phyloP scores from a whole-genome alignment of 306 rosid species.

The Trifolium pratense region DNA sequence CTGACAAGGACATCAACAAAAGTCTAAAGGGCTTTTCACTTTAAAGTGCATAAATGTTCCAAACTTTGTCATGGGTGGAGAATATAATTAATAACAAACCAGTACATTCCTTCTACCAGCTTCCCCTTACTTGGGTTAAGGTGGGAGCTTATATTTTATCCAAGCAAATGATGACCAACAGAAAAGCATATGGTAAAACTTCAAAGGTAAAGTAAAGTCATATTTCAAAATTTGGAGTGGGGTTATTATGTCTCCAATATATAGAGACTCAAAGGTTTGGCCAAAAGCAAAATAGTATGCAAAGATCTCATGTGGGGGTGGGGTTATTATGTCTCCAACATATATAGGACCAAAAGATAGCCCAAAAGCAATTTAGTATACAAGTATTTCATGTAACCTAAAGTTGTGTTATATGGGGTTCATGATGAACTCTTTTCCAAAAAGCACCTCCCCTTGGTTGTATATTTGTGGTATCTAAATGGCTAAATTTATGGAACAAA shows the following conservation, averaged over 20 bases:
- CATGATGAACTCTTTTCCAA: slow-evolving; percentile 47
- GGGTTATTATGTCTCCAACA: slow-evolving; percentile 69
- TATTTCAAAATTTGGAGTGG: slow-evolving; percentile 55
- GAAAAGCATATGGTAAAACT: slow-evolving; percentile 76
- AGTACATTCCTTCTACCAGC: not conserved
- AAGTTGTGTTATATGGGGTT: slow-evolving; percentile 61
- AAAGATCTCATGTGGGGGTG: slow-evolving; percentile 58
- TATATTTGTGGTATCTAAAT: no score
- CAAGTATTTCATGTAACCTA: slow-evolving; percentile 58
- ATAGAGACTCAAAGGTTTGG: slow-evolving; percentile 35
- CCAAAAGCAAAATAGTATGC: slow-evolving; percentile 35
- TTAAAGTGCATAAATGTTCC: slow-evolving; percentile 78
- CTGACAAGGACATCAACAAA: slow-evolving; percentile 81
- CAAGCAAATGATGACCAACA: slow-evolving; percentile 78
- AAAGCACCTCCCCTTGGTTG: slow-evolving; percentile 37
- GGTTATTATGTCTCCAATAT: slow-evolving; percentile 64
- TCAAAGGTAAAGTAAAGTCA: slow-evolving; percentile 46
- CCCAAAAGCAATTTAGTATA: slow-evolving; percentile 42
- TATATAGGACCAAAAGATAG: slow-evolving; percentile 37
- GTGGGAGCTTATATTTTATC: slow-evolving; percentile 65
- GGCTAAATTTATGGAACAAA: no score
- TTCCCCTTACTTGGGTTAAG: slow-evolving; percentile 46
- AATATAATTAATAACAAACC: slow-evolving; percentile 48
- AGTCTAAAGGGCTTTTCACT: slow-evolving; percentile 57
- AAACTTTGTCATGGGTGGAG: slow-evolving; percentile 75